Evolutionary conservation across 2,329 filamentous ascomycete species (phyloP).

Genomic region (Fusarium humuli): DNA sequence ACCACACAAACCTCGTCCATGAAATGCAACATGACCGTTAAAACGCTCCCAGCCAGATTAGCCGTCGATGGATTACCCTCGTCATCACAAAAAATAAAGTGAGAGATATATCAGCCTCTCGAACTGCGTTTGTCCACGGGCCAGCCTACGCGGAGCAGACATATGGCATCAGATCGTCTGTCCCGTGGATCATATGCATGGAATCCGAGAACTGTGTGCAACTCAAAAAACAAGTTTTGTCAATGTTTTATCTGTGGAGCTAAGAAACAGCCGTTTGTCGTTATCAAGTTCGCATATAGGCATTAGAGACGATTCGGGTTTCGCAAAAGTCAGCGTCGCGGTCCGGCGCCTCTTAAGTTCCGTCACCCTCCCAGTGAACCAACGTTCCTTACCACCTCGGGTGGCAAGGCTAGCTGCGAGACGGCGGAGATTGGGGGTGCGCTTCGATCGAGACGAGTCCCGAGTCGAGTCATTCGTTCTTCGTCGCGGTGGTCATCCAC

Average conservation of each 20-base stretch:
- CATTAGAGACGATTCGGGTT: conserved; percentile 53
- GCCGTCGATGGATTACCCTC: conserved; percentile 28
- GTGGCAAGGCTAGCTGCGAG: conserved; percentile 48
- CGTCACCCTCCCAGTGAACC: conserved; percentile 47
- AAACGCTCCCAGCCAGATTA: conserved; percentile 35
- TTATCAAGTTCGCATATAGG: conserved; percentile 55
- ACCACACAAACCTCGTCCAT: conserved; percentile 33
- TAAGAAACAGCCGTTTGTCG: conserved; percentile 58
- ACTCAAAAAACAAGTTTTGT: conserved; percentile 49
- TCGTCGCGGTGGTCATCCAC: conserved; percentile 41
- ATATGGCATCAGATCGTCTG: conserved; percentile 32
- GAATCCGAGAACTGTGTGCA: conserved; percentile 41
- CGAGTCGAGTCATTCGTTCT: conserved; percentile 43
- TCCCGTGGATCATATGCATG: conserved; percentile 38
- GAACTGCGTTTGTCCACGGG: conserved; percentile 37
- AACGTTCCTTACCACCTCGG: conserved; percentile 47
- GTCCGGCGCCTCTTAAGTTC: conserved; percentile 44
- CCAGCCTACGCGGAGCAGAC: conserved; percentile 42
- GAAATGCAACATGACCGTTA: conserved; percentile 30
- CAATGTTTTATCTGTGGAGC: conserved; percentile 56
- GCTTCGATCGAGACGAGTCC: conserved; percentile 40
- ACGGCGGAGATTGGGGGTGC: conserved; percentile 45
- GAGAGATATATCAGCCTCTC: conserved; percentile 33
- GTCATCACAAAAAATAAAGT: conserved; percentile 37
- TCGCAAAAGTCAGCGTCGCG: conserved; percentile 47